A percentile compares a stretch with the other conserved stretches of the same genome.
Evolutionary conservation across 805 yeast genomes (phyloP).

Genomic region (Nakazawaea wyomingensis): DNA sequence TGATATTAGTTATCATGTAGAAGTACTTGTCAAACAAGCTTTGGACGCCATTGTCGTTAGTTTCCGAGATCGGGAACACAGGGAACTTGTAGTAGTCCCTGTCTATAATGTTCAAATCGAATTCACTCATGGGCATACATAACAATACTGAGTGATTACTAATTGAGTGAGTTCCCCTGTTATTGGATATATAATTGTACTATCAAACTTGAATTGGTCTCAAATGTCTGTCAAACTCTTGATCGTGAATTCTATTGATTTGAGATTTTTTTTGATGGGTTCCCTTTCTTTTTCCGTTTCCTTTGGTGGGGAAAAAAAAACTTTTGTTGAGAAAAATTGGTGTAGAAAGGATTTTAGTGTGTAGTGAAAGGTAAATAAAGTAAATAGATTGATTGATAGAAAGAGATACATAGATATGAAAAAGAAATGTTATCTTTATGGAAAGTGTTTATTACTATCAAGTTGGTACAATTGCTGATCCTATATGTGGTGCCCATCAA

Average conservation of each 20-base stretch:
- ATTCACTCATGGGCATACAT: background rate
- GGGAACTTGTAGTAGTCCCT: constrained; percentile 8
- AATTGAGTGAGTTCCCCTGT: too few relatives aligned
- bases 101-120: constrained; percentile 8
- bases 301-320: background rate
- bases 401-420: background rate
- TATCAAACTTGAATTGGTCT: too few relatives aligned
- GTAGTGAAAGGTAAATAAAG: too few relatives aligned
- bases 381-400: background rate
- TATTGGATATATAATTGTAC: too few relatives aligned
- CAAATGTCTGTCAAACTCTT: too few relatives aligned
- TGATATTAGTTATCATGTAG: constrained; percentile 3
- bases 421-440: background rate
- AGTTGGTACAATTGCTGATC: constrained; percentile 33
- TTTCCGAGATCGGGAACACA: constrained; percentile 4
- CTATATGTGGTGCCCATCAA: constrained; percentile 36
- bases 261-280: too few relatives aligned
- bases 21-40: constrained; percentile 1
- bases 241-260: too few relatives aligned
- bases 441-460: constrained; percentile 25
- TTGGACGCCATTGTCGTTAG: background rate
- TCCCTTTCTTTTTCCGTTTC: background rate
- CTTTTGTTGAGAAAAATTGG: background rate
- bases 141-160: background rate
- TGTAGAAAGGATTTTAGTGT: too few relatives aligned